Conservation (phyloP, 306 rosid genomes). For the Cicer arietinum region DNA sequence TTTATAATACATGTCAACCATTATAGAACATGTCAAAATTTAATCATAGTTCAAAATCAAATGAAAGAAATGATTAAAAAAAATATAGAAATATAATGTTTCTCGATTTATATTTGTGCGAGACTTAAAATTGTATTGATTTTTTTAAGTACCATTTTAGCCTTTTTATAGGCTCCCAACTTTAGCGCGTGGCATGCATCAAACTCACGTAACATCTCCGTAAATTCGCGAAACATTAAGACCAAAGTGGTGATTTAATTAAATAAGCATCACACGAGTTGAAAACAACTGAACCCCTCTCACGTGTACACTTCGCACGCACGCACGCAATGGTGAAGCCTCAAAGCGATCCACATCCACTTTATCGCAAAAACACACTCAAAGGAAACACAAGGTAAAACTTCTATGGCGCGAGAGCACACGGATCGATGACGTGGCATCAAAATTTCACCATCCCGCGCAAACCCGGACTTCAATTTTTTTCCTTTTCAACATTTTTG, state of each 20-base stretch:
- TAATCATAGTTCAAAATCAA: too few relatives aligned
- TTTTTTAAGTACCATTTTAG: too few relatives aligned
- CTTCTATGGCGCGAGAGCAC: neutral
- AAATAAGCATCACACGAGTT: neutral
- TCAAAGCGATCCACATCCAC: neutral
- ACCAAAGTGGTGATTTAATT: neutral
- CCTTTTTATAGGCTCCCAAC: too few relatives aligned
- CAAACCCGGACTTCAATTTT: constrained; percentile 62
- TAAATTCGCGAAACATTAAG: neutral
- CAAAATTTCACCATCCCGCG: constrained; percentile 72
- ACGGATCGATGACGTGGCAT: constrained; percentile 68
- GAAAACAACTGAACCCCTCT: too few relatives aligned
- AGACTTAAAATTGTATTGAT: too few relatives aligned
- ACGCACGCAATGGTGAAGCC: neutral
- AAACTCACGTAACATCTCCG: too few relatives aligned
- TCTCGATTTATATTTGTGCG: too few relatives aligned
- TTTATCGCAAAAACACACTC: constrained; percentile 42
- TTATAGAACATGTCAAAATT: too few relatives aligned
- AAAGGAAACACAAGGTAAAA: constrained; percentile 54
- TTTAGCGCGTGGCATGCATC: too few relatives aligned
- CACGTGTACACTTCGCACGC: neutral
- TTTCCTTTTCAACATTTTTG: neutral
- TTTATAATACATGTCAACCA: too few relatives aligned
- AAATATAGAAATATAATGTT: too few relatives aligned
- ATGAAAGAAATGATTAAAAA: too few relatives aligned